phyloP scores from a whole-genome alignment of 768 basidiomycete species.

The Epithele typhae region DNA sequence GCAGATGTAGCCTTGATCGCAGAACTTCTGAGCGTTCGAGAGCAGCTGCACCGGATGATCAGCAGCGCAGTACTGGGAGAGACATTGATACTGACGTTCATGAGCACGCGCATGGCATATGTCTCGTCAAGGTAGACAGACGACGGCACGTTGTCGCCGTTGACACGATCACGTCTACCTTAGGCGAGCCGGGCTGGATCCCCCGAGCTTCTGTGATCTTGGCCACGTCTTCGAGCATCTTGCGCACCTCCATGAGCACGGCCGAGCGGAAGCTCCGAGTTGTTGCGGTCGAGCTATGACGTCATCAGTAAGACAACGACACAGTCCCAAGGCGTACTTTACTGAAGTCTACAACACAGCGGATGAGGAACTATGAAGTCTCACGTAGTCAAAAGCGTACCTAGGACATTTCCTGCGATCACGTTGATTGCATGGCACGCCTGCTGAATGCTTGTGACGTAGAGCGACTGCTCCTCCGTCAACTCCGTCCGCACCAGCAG shows the following conservation, averaged over 20 bases:
- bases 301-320: no score
- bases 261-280: constrained; percentile 25
- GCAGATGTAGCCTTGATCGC: not conserved
- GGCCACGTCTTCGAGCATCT: constrained; percentile 25
- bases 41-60: not conserved
- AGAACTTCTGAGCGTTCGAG: constrained; percentile 1
- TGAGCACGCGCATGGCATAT: constrained; percentile 24
- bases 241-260: constrained; percentile 23
- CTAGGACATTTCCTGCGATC: constrained; percentile 27
- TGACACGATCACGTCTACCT: constrained; percentile 22
- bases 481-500: constrained; percentile 20
- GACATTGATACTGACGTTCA: constrained; percentile 17
- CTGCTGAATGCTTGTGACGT: constrained; percentile 26
- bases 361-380: no score
- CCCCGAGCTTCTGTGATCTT: constrained; percentile 23
- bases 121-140: constrained; percentile 25
- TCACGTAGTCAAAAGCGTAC: no score
- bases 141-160: constrained; percentile 19
- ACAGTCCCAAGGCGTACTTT: no score
- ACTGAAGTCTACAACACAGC: no score
- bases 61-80: no score
- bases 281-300: constrained; percentile 28
- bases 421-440: constrained; percentile 28
- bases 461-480: constrained; percentile 23
- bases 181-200: constrained; percentile 14